These are phyloP conservation scores for Ustilago cynodontis DNA, from an alignment of 1,284 basidiomycete genomes.

Conservation along the genomic window DNA sequence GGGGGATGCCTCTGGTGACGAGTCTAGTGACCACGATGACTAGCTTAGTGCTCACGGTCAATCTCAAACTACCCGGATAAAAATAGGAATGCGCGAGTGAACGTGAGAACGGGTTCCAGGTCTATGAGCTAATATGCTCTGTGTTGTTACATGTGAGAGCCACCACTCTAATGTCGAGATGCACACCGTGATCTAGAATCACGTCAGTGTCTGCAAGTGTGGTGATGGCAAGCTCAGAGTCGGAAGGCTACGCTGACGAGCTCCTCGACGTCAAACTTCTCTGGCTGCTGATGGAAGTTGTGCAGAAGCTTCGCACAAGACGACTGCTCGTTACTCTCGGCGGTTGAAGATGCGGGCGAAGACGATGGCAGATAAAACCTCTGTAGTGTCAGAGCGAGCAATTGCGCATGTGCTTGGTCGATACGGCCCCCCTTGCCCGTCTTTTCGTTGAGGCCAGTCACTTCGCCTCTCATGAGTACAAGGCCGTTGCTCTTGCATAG, in stretches of 20 bases:
- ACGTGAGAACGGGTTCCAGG: too few relatives aligned
- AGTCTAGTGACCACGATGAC: background rate
- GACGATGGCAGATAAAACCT: slow-evolving; percentile 64
- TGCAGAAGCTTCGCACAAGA: slow-evolving; percentile 54
- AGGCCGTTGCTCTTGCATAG: slow-evolving; percentile 82
- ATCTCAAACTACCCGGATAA: background rate
- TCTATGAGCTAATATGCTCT: background rate
- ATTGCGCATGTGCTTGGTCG: slow-evolving; percentile 62
- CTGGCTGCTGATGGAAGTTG: slow-evolving; percentile 59
- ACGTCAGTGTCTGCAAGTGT: background rate
- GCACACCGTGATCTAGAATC: background rate
- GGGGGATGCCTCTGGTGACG: background rate
- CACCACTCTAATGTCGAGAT: background rate
- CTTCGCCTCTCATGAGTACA: slow-evolving; percentile 91
- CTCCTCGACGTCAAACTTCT: slow-evolving; percentile 56
- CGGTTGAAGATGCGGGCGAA: slow-evolving; percentile 1
- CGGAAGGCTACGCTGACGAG: slow-evolving; percentile 57
- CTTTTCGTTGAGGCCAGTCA: slow-evolving; percentile 75
- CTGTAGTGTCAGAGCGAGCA: slow-evolving; percentile 62
- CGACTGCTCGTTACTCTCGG: slow-evolving; percentile 25
- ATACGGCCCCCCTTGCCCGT: slow-evolving; percentile 73
- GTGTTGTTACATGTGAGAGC: background rate
- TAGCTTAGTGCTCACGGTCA: background rate
- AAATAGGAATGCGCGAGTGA: too few relatives aligned
- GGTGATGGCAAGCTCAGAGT: slow-evolving; percentile 14